These are phyloP conservation scores for Apocynum venetum DNA, from an alignment of 257 asterid species.

Conservation along the genomic window DNA sequence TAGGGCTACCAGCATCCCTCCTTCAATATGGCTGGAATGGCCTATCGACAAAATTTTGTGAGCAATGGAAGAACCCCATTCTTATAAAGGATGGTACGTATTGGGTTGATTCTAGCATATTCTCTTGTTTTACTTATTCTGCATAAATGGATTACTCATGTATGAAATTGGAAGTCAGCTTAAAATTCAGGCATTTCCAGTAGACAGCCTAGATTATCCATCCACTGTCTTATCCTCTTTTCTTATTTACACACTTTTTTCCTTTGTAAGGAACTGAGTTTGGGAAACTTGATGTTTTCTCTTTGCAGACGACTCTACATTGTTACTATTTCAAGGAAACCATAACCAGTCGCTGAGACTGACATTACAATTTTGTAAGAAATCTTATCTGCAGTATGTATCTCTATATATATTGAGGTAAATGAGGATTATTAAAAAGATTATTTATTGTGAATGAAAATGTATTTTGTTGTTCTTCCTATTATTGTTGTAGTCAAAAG, in stretches of 20 bases:
- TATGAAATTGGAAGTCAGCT: not conserved
- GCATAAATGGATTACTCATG: not conserved
- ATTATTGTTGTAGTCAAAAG: not conserved
- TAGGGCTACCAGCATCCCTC: not conserved
- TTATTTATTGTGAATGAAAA: not conserved
- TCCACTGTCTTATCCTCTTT: not conserved
- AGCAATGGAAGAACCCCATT: not conserved
- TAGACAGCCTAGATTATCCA: not conserved
- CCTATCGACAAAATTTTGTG: not conserved
- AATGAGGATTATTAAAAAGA: not conserved
- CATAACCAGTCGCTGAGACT: not conserved
- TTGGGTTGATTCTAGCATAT: not conserved
- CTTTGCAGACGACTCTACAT: slow-evolving; percentile 12
- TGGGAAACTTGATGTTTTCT: not conserved
- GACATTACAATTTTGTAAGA: slow-evolving; percentile 20
- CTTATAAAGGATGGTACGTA: slow-evolving; percentile 12
- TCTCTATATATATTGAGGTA: not conserved
- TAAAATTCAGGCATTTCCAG: not conserved
- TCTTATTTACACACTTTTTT: not conserved
- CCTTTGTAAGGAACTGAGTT: not conserved
- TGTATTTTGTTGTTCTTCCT: too few relatives aligned
- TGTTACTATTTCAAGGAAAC: slow-evolving; percentile 4
- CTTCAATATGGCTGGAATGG: not conserved
- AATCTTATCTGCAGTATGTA: not conserved
- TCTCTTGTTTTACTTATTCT: not conserved